Conservation (phyloP, 2,329 filamentous ascomycete species). For the Nemania sp. region DNA sequence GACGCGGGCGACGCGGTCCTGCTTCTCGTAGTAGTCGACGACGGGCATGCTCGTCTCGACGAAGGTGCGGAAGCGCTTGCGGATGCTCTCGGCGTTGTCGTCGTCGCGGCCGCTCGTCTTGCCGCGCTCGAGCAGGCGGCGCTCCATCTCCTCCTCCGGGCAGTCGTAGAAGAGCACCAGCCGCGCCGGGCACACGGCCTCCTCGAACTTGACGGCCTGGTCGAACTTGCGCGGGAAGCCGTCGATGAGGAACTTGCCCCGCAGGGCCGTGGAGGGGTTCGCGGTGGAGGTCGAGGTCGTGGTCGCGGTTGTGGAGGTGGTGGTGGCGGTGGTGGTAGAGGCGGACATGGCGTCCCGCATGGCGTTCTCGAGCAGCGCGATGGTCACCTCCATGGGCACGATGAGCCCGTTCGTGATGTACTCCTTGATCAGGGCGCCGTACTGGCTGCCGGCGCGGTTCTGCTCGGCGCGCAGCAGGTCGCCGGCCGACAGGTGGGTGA, state of each 20-base stretch:
- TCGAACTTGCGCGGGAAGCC: slow-evolving; percentile 97
- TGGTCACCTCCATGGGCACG: slow-evolving; percentile 98
- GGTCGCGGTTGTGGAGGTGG: slow-evolving; percentile 21
- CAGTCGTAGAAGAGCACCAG: slow-evolving; percentile 96
- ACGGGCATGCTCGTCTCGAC: slow-evolving; percentile 98
- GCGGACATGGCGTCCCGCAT: slow-evolving; percentile 71
- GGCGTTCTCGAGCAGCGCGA: slow-evolving; percentile 90
- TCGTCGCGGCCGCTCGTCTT: slow-evolving; percentile 91
- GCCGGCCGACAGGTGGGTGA: slow-evolving; percentile 90
- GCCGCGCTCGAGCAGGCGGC: slow-evolving; percentile 81
- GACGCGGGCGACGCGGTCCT: slow-evolving; percentile 80
- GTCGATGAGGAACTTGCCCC: slow-evolving; percentile 73
- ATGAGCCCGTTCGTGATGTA: slow-evolving; percentile 95
- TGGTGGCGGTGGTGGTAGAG: slow-evolving; percentile 12
- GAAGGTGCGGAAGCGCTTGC: slow-evolving; percentile 94
- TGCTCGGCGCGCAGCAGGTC: slow-evolving; percentile 95
- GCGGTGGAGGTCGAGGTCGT: slow-evolving; percentile 39
- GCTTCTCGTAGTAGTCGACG: slow-evolving; percentile 78
- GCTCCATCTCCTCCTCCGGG: slow-evolving; percentile 85
- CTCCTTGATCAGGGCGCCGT: slow-evolving; percentile 87
- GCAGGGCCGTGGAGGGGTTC: slow-evolving; percentile 36
- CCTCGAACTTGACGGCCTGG: slow-evolving; percentile 92
- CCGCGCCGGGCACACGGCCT: slow-evolving; percentile 79
- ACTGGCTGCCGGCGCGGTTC: slow-evolving; percentile 81
- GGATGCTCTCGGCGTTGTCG: slow-evolving; percentile 93